These are phyloP conservation scores for Phellinidium pouzarii DNA, from an alignment of 1,284 basidiomycete genomes.

Conservation along the genomic window DNA sequence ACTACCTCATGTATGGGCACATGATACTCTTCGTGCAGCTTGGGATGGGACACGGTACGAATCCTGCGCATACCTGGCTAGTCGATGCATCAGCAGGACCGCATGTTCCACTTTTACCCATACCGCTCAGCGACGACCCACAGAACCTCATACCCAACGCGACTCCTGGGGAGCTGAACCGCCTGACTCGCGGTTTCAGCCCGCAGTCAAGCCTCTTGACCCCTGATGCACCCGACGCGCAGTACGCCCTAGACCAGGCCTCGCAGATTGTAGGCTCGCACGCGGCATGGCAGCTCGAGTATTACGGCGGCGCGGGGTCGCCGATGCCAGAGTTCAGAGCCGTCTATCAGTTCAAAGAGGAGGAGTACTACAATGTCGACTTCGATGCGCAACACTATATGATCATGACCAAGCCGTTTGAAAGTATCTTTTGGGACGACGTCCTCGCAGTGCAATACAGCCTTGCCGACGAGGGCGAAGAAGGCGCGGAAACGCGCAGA, in stretches of 20 bases:
- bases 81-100: constrained; percentile 21
- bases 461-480: not conserved
- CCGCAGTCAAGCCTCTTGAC: not conserved
- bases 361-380: constrained; percentile 2
- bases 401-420: constrained; percentile 10
- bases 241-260: constrained; percentile 5
- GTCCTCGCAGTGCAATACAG: not conserved
- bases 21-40: constrained; percentile 21
- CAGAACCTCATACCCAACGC: constrained; percentile 2
- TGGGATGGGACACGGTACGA: constrained; percentile 3
- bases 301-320: not conserved
- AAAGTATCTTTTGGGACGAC: constrained; percentile 11
- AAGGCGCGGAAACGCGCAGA: not conserved
- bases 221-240: not conserved
- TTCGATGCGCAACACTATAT: constrained; percentile 6
- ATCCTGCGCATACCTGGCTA: constrained; percentile 18
- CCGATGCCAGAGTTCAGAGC: not conserved
- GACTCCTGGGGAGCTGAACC: constrained; percentile 1
- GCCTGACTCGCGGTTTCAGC: constrained; percentile 6
- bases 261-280: not conserved
- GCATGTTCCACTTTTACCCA: constrained; percentile 14
- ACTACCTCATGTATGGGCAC: constrained; percentile 14
- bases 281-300: constrained; percentile 12
- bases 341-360: constrained; percentile 9
- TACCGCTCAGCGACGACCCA: constrained; percentile 17